These are phyloP conservation scores for Spathaspora arborariae DNA, from an alignment of 805 yeast genomes.

Conservation along the genomic window DNA sequence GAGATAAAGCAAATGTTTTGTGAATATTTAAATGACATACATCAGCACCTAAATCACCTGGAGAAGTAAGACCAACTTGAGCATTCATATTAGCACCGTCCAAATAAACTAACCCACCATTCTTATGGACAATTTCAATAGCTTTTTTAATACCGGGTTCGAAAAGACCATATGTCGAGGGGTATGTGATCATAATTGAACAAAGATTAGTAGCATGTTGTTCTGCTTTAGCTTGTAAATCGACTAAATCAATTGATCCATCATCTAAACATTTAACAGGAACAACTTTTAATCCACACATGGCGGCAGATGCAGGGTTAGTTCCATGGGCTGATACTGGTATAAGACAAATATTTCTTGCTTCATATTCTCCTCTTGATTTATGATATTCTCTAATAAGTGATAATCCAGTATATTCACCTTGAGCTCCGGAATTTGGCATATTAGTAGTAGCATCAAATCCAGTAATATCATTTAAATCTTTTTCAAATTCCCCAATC, in stretches of 20 bases:
- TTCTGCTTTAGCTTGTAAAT: conserved; percentile 67
- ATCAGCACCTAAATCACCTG: conserved; percentile 97
- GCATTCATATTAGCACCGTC: conserved; percentile 99
- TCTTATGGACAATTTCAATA: conserved; percentile 73
- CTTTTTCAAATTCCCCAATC: conserved; percentile 72
- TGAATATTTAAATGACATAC: conserved; percentile 96
- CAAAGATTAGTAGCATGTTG: conserved; percentile 71
- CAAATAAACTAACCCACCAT: conserved; percentile 94
- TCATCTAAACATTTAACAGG: conserved; percentile 81
- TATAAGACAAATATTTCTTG: conserved; percentile 84
- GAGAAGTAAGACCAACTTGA: conserved; percentile 94
- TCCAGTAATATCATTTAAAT: conserved; percentile 89
- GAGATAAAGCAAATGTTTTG: conserved; percentile 96
- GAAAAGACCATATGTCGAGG: conserved; percentile 94
- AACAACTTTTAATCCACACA: conserved; percentile 93
- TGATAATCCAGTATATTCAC: conserved; percentile 92
- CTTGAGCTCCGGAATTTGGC: conserved; percentile 99
- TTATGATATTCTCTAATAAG: conserved; percentile 77
- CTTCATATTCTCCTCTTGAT: conserved; percentile 57
- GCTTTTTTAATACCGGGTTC: conserved; percentile 89
- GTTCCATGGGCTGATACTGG: conserved; percentile 99
- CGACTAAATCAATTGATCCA: conserved; percentile 83
- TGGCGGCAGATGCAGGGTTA: conserved; percentile 97
- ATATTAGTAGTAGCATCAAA: conserved; percentile 85
- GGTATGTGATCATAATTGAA: conserved; percentile 94